phyloP scores from a whole-genome alignment of 768 basidiomycete species.

The Pleurotus pulmonarius region DNA sequence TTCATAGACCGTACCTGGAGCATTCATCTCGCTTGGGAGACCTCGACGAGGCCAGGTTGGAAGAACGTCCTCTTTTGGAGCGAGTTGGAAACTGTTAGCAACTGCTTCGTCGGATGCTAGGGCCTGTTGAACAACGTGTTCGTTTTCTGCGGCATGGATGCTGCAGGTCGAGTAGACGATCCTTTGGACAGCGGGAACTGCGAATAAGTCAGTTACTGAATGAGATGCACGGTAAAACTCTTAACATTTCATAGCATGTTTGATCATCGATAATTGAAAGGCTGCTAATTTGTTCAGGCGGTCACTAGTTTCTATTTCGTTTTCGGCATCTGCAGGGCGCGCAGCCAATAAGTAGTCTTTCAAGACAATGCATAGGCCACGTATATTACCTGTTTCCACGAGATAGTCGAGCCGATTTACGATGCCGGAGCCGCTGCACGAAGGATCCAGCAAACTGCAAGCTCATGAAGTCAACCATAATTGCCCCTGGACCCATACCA shows the following conservation, averaged over 20 bases:
- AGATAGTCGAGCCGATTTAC: constrained; percentile 87
- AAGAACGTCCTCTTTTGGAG: constrained; percentile 61
- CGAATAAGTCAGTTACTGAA: constrained; percentile 8
- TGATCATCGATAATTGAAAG: constrained; percentile 90
- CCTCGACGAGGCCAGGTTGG: constrained; percentile 86
- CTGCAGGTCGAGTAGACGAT: constrained; percentile 99
- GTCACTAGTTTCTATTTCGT: constrained; percentile 53
- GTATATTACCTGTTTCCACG: constrained; percentile 59
- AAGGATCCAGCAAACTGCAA: constrained; percentile 84
- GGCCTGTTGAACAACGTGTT: constrained; percentile 78
- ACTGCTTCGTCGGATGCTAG: constrained; percentile 69
- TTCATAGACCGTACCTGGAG: constrained; percentile 35
- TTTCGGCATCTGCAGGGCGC: constrained; percentile 44
- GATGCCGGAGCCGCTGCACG: constrained; percentile 94
- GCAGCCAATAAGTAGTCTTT: constrained; percentile 6
- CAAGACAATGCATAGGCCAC: neutral
- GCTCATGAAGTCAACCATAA: constrained; percentile 3
- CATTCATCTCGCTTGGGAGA: constrained; percentile 55
- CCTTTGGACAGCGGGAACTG: constrained; percentile 72
- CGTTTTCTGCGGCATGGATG: constrained; percentile 87
- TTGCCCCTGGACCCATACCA: neutral
- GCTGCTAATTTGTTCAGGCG: constrained; percentile 79
- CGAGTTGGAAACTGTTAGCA: constrained; percentile 56
- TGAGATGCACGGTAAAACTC: constrained; percentile 10
- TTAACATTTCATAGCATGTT: constrained; percentile 93